Base-by-base conservation (phyloP, 176 grass and related monocot species). In the Oryza australiensis region DNA sequence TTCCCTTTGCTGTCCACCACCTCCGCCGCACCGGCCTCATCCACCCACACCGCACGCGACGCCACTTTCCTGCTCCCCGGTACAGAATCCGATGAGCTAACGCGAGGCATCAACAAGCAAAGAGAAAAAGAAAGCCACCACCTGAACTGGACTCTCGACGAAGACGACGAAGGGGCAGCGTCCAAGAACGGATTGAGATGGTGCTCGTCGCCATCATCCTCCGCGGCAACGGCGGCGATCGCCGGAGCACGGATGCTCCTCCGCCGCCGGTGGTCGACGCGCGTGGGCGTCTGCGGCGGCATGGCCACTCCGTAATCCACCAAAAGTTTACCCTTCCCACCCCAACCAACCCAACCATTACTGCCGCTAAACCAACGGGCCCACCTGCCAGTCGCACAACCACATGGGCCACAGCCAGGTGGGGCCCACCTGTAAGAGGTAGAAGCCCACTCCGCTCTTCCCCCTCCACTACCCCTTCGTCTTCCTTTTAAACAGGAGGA, bases 1-100 rank as follows among this genome's bases (percentile, higher is more conserved):
- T 94, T 98, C 30, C 93, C 92, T 46, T 90, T 95, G 62, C 78
- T 90, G 40, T 95, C 96, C 55, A 88, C 60, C 41, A 95, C 89
- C 84, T 95, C 89, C 2, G 78, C 96, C 62, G 85, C 90, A 16
- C 91, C 87, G 32, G 83, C 75, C 11, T 83, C 85, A 49, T 98
- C 91, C 41, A 91, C n/a, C 93, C 96, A 98, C 72, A 57, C 80
- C 65, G 89, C 93, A 13, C 74, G 81, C 7, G 96, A 95, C 11
- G 73, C 55, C 85, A 85, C 85, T 6, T 84, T 91, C 84, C 96
- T 98, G 84, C 34, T 16, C 55, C 51, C 7, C 32, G 5, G 37
- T 37, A 64, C 22, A 77, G 7, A 74, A 68, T 18, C 51, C 30
- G 30, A 23, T 62, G 53, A 18, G 63, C 27, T 22, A 63, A 26